These are phyloP conservation scores for Saccharomycopsis capsularis DNA, from an alignment of 805 yeast genomes.

Conservation along the genomic window DNA sequence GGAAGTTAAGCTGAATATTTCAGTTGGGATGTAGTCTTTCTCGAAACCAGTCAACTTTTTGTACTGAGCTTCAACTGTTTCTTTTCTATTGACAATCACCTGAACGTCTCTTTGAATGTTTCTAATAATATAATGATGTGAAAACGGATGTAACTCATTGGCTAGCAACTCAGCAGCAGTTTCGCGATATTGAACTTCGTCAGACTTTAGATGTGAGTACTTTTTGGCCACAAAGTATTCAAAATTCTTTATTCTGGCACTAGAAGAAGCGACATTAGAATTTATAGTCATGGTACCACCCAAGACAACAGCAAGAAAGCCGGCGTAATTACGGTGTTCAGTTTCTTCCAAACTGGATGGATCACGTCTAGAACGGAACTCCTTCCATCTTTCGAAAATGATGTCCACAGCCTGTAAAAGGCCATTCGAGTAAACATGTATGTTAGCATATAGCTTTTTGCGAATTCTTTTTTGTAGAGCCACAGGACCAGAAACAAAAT, in stretches of 20 bases:
- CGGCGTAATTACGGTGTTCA: conserved; percentile 50
- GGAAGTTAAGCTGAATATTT: not conserved
- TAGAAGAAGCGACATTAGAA: not conserved
- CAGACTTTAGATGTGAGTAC: conserved; percentile 40
- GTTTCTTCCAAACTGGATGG: not conserved
- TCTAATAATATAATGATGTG: conserved; percentile 11
- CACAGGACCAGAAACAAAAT: conserved; percentile 60
- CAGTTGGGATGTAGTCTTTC: no score
- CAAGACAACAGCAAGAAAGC: conserved; percentile 63
- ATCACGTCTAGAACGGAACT: conserved; percentile 3
- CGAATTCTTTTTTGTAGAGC: conserved; percentile 58
- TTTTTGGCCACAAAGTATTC: conserved; percentile 36
- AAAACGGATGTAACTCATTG: conserved; percentile 50
- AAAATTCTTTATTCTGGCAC: not conserved
- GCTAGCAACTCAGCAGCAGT: conserved; percentile 66
- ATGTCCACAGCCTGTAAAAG: conserved; percentile 29
- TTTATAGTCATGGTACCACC: conserved; percentile 35
- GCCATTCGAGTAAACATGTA: conserved; percentile 25
- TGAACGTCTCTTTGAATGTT: conserved; percentile 30
- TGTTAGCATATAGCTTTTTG: conserved; percentile 28
- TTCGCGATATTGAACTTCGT: conserved; percentile 49
- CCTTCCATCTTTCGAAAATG: conserved; percentile 31
- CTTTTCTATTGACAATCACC: conserved; percentile 28
- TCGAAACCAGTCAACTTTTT: not conserved
- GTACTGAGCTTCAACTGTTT: not conserved